These are phyloP conservation scores for Diplotaxis tenuifolia DNA, from an alignment of 345 rosid species.

Conservation along the genomic window DNA sequence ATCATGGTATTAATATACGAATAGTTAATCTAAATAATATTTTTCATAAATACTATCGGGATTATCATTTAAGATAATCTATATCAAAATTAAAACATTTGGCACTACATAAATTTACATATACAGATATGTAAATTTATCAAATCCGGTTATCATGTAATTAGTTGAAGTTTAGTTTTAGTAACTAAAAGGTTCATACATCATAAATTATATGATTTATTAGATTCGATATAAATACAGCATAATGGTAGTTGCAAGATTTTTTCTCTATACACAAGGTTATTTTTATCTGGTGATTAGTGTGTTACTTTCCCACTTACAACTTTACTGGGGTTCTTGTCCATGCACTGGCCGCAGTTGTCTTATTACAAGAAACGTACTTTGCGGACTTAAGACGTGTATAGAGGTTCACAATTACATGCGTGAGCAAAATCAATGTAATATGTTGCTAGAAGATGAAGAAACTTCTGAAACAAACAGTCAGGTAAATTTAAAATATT, in stretches of 20 bases:
- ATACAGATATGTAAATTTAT: too few relatives aligned
- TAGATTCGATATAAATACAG: neutral
- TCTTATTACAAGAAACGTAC: conserved; percentile 72
- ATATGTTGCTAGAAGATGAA: neutral
- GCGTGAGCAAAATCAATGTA: conserved; percentile 40
- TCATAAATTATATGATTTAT: too few relatives aligned
- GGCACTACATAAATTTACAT: neutral
- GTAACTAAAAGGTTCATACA: too few relatives aligned
- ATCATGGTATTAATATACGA: neutral
- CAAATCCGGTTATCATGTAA: neutral
- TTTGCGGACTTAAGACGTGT: conserved; percentile 77
- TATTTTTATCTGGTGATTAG: neutral
- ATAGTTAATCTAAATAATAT: neutral
- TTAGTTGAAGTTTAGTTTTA: neutral
- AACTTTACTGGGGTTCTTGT: neutral
- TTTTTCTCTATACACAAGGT: too few relatives aligned
- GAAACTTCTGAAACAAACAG: neutral
- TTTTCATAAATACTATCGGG: neutral
- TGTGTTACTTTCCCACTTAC: neutral
- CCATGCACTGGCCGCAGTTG: conserved; percentile 52
- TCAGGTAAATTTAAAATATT: conserved; percentile 2
- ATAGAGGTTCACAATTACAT: conserved; percentile 71
- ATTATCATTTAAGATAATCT: neutral
- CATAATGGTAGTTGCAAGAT: neutral
- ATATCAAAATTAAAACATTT: neutral